Percentiles rank a stretch among this genome's conserved stretches.
Conservation (phyloP, 345 rosid species). For the Syzygium oleosum region DNA sequence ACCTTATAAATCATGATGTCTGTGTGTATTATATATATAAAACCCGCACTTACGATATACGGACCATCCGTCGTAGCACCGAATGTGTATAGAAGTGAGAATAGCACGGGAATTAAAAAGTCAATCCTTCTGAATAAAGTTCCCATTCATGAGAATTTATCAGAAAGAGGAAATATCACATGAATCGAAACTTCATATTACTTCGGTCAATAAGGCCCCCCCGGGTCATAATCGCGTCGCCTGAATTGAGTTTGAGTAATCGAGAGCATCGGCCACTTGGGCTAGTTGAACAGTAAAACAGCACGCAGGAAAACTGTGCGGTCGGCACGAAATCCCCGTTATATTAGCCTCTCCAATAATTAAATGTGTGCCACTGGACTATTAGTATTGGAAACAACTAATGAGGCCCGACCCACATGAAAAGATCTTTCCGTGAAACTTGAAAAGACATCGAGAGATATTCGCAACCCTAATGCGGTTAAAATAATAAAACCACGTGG, state of each 20-base stretch:
- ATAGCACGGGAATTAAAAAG: not conserved
- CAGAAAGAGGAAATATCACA: too few species aligned
- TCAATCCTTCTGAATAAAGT: not conserved
- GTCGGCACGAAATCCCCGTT: not conserved
- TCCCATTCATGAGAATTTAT: too few species aligned
- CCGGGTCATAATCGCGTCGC: not conserved
- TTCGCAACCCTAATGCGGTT: not conserved
- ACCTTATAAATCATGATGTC: not conserved
- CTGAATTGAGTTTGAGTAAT: not conserved
- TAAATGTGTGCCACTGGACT: not conserved
- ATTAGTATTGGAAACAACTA: not conserved
- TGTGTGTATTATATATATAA: too few species aligned
- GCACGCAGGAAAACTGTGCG: rapidly evolving
- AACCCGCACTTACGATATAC: not conserved
- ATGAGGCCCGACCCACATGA: not conserved
- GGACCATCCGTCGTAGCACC: not conserved
- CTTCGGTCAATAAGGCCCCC: not conserved
- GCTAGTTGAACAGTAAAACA: not conserved
- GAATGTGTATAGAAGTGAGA: not conserved
- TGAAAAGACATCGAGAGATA: not conserved
- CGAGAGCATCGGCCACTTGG: not conserved
- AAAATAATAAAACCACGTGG: not conserved
- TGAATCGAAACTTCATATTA: too few species aligned
- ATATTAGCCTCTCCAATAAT: not conserved
- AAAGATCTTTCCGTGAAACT: not conserved